Evolutionary conservation across 176 grass and related monocot genomes (phyloP).

Genomic region (Aegilops sharonensis): DNA sequence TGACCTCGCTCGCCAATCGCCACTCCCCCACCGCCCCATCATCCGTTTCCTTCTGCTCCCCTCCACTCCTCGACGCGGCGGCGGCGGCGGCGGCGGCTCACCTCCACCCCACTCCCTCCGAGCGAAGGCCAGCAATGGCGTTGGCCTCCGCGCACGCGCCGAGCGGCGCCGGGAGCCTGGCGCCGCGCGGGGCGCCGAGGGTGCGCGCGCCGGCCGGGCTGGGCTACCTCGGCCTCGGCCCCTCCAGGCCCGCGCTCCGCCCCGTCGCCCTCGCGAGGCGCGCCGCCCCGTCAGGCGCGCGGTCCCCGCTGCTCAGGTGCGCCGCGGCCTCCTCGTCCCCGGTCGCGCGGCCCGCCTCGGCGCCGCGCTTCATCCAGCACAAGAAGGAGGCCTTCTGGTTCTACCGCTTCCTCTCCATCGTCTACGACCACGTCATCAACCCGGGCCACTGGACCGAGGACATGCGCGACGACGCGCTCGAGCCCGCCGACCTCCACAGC

Average conservation of each 20-base stretch:
- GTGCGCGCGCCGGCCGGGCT: conserved; percentile 19
- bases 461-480: conserved; percentile 88
- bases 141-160: conserved; percentile 36
- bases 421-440: conserved; percentile 92
- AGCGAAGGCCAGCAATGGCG: conserved; percentile 8
- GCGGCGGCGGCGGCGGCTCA: conserved; percentile 7
- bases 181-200: conserved; percentile 5
- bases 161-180: conserved; percentile 31
- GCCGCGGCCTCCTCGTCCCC: background rate
- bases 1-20: background rate
- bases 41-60: background rate
- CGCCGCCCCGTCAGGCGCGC: no score
- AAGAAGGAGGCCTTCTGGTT: conserved; percentile 99
- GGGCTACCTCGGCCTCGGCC: background rate
- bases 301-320: background rate
- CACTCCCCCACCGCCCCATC: background rate
- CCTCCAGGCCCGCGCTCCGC: background rate
- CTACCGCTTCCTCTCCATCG: conserved; percentile 92
- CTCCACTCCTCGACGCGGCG: background rate
- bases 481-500: conserved; percentile 70
- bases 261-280: background rate
- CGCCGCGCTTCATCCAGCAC: conserved; percentile 95
- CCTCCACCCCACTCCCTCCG: background rate
- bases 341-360: conserved; percentile 14
- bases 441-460: conserved; percentile 95